Evolutionary conservation across 2,329 filamentous ascomycete genomes (phyloP).

Genomic region (Monilinia polystroma): DNA sequence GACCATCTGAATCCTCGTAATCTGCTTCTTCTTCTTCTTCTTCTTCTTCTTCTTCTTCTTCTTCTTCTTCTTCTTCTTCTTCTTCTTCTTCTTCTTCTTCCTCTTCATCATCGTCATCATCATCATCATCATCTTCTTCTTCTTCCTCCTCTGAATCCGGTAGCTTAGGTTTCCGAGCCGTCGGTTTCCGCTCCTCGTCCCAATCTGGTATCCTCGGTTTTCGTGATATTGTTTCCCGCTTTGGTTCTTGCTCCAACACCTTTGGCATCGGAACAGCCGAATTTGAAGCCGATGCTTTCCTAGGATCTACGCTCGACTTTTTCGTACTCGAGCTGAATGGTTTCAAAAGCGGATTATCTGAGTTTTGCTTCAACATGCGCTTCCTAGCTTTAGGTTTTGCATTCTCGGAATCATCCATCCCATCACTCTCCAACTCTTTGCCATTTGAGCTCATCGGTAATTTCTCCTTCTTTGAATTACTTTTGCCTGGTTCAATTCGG

Average conservation of each 20-base stretch:
- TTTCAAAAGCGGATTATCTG: conserved; percentile 34
- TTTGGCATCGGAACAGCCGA: background rate
- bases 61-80: conserved; percentile 15
- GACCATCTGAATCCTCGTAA: conserved; percentile 19
- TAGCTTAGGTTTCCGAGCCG: background rate
- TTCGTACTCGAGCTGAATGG: conserved; percentile 24
- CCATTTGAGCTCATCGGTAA: conserved; percentile 1
- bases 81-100: background rate
- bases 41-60: background rate
- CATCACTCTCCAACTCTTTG: conserved; percentile 16
- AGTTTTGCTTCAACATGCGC: conserved; percentile 30
- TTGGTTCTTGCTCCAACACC: conserved; percentile 11
- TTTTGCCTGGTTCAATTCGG: background rate
- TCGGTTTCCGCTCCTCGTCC: background rate
- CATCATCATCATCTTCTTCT: conserved; percentile 15
- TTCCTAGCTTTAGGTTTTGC: conserved; percentile 30
- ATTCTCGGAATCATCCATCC: conserved; percentile 2
- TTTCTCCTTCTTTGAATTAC: conserved; percentile 4
- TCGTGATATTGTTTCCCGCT: background rate
- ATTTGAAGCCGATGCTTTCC: conserved; percentile 4
- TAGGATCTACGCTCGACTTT: background rate
- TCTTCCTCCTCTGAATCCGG: conserved; percentile 6
- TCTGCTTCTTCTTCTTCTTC: conserved; percentile 2
- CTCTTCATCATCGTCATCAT: background rate
- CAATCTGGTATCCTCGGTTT: background rate